These are phyloP conservation scores for Cyclotella baltica DNA, from an alignment of 108 stramenopile species.

Conservation along the genomic window DNA sequence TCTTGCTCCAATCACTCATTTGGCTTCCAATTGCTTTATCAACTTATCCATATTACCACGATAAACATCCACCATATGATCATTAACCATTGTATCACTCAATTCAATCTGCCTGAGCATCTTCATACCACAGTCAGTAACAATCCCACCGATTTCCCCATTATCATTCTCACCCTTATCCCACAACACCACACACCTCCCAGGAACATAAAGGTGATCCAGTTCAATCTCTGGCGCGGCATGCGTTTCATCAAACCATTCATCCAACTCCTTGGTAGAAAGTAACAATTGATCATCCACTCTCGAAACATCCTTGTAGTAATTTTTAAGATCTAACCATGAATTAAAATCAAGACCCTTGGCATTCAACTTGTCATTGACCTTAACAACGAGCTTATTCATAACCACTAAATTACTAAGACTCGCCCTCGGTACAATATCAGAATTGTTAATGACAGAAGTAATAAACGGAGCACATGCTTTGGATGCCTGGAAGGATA, in stretches of 20 bases:
- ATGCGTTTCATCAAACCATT: constrained; percentile 16
- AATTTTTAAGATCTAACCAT: constrained; percentile 16
- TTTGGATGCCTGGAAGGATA: constrained; percentile 47
- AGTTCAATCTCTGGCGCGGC: constrained; percentile 34
- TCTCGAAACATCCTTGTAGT: constrained; percentile 29
- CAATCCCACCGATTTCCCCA: neutral
- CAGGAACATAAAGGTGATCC: constrained; percentile 61
- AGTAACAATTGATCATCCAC: constrained; percentile 51
- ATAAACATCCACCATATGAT: neutral
- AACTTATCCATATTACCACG: neutral
- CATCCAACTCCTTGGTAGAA: constrained; percentile 29
- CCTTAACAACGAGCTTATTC: constrained; percentile 36
- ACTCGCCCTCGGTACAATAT: constrained; percentile 59
- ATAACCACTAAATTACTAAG: constrained; percentile 42
- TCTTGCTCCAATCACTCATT: no score
- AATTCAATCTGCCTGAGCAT: constrained; percentile 9
- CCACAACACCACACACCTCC: constrained; percentile 51
- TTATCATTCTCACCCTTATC: constrained; percentile 43
- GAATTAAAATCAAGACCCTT: constrained; percentile 39
- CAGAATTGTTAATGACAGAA: constrained; percentile 70
- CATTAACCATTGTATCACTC: constrained; percentile 5
- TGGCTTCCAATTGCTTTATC: constrained; percentile 1
- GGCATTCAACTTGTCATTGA: constrained; percentile 45
- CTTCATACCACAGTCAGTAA: constrained; percentile 3
- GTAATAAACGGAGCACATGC: constrained; percentile 56